phyloP scores from a whole-genome alignment of 2,329 filamentous ascomycete species.

The Cladophialophora immunda region DNA sequence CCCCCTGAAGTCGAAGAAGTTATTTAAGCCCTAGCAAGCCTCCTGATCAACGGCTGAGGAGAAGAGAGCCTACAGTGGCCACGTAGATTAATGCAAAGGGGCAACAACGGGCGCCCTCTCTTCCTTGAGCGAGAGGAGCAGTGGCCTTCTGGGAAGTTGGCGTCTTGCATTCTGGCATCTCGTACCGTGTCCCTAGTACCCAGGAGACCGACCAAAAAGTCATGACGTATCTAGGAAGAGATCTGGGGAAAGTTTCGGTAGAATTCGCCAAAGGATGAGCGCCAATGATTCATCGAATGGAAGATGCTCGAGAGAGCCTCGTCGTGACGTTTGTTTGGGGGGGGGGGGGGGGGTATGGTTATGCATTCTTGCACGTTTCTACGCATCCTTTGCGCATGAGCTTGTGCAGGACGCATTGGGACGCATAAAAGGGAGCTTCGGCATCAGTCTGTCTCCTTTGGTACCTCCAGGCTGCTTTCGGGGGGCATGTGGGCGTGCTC shows the following conservation, averaged over 20 bases:
- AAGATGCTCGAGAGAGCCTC: neutral
- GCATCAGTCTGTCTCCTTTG: neutral
- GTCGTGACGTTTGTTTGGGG: neutral
- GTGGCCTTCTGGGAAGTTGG: neutral
- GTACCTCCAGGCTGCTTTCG: neutral
- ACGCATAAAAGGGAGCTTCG: neutral
- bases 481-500: neutral
- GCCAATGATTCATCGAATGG: neutral
- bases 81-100: neutral
- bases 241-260: conserved; percentile 6
- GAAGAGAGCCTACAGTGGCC: neutral
- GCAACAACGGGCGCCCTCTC: neutral
- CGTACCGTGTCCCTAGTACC: neutral
- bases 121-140: neutral
- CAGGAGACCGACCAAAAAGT: neutral
- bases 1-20: too few species aligned
- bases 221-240: conserved; percentile 11
- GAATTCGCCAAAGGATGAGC: neutral
- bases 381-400: neutral
- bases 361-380: neutral
- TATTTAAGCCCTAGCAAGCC: too few species aligned
- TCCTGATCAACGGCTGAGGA: too few species aligned
- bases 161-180: neutral
- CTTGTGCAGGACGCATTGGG: neutral
- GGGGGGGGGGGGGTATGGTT: too few species aligned